A percentile compares a stretch with the other conserved stretches of the same genome.
Conservation (phyloP, 2,329 filamentous ascomycete species). For the Bisporella sp. region DNA sequence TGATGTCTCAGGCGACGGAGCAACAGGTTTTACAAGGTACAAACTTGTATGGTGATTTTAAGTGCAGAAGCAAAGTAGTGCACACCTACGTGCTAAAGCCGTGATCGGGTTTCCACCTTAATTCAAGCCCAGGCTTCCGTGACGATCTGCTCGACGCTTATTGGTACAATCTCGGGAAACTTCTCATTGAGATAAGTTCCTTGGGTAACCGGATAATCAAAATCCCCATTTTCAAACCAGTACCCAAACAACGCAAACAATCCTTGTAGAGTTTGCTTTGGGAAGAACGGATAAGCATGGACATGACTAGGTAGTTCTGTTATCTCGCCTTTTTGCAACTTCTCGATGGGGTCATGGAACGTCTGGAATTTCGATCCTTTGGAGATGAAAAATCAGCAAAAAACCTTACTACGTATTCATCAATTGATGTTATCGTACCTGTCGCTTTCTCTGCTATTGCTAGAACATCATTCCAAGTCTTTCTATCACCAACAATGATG, state of each 20-base stretch:
- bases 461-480: conserved; percentile 22
- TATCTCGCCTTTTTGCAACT: conserved; percentile 5
- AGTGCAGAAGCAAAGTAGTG: background rate
- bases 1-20: background rate
- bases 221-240: conserved; percentile 5
- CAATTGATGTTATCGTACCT: conserved; percentile 8
- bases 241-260: background rate
- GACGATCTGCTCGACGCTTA: conserved; percentile 1
- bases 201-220: background rate
- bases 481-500: conserved; percentile 18
- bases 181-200: conserved; percentile 2
- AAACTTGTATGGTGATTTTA: background rate
- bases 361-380: conserved; percentile 15
- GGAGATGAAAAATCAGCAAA: background rate
- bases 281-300: conserved; percentile 15
- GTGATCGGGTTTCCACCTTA: background rate
- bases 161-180: conserved; percentile 2
- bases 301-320: conserved; percentile 20
- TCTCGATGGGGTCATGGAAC: conserved; percentile 22
- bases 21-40: background rate
- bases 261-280: conserved; percentile 13
- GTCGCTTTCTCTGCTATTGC: conserved; percentile 14
- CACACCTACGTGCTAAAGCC: background rate
- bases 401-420: background rate
- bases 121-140: conserved; percentile 2